Conservation (phyloP, 2,329 filamentous ascomycete genomes). For the Samsoniella hepiali region DNA sequence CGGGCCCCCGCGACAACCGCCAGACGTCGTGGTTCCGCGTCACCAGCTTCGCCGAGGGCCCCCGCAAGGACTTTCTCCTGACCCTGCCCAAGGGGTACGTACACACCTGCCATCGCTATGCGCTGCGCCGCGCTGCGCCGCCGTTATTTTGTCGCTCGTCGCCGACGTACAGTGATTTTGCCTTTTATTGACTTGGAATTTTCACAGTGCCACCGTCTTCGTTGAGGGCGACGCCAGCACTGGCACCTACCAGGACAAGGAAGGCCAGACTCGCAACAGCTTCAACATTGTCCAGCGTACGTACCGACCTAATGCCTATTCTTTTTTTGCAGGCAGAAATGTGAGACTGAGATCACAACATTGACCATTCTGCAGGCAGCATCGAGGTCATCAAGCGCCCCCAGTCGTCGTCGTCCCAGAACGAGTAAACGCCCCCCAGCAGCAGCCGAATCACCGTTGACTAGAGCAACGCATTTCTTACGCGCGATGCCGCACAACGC, state of each 20-base stretch:
- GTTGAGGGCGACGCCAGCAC: constrained; percentile 80
- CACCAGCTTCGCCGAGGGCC: constrained; percentile 68
- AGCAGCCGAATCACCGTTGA: background rate
- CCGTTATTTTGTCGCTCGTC: no score
- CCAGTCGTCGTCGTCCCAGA: constrained; percentile 23
- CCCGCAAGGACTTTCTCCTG: constrained; percentile 68
- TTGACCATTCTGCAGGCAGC: constrained; percentile 32
- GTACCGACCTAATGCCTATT: constrained; percentile 34
- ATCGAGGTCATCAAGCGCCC: constrained; percentile 47
- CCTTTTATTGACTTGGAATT: background rate
- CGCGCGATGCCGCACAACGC: background rate
- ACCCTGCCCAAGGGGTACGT: constrained; percentile 81
- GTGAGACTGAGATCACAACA: background rate
- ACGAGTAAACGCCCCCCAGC: constrained; percentile 21
- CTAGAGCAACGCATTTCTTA: background rate
- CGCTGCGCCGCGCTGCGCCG: background rate
- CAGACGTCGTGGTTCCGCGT: constrained; percentile 85
- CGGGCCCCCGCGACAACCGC: constrained; percentile 65
- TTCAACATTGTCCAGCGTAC: constrained; percentile 79
- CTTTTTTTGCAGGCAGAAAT: background rate
- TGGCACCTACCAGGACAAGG: constrained; percentile 62
- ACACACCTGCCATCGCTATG: background rate
- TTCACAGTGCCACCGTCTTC: constrained; percentile 67
- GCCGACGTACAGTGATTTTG: background rate
- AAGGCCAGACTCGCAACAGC: constrained; percentile 62